Evolutionary conservation across 2,329 filamentous ascomycete genomes (phyloP), one percentile per base, ranked within the genome.

Genomic region (Hymenoscyphus fructigenus): DNA sequence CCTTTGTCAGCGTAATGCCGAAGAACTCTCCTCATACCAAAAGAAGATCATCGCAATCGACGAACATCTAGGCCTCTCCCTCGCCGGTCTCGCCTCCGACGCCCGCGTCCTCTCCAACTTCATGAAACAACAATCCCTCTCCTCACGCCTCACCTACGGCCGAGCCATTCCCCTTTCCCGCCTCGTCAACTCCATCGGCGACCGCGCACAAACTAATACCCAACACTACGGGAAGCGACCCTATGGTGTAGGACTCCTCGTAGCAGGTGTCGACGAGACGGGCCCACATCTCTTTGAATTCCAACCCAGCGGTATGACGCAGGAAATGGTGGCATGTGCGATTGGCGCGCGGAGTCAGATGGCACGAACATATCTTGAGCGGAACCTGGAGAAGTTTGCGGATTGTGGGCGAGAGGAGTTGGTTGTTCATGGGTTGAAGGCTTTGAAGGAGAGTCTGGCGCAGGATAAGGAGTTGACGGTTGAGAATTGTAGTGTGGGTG

Each of bases 21-120:
- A 99, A 86, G 95, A 99, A 82, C 90, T 99, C 66, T 99, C 95
- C 67, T 98, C 95, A 61, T 99, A 99, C 86, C 95, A 99, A 83
- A 97, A 97, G 87, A 99, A 99, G 84, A 89, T 99, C 77, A 97
- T 99, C 80, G 87, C 90, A 74, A 90, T 99, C 81, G 95, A 99
- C 80, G 91, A 94, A 75, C 95, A 99, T 80, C 90, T 95, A 74
- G 95, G 93, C 72, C 89, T 99, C 75, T 93, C 94, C 75, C 96
- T 99, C 75, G 95, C 95, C 72, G 95, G 95, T 74, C 91, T 99
- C 68, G 95, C 95, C 71, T 97, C 94, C 65, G 95, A 99, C 80
- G 95, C 94, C 77, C 95, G 95, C 76, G 95, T 99, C 74, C 93
- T 99, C 74, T 97, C 93, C 84, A 99, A 99, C 87, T 99, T 97